Conservation (phyloP, 306 rosid genomes). For the Cucumis cinereus region DNA sequence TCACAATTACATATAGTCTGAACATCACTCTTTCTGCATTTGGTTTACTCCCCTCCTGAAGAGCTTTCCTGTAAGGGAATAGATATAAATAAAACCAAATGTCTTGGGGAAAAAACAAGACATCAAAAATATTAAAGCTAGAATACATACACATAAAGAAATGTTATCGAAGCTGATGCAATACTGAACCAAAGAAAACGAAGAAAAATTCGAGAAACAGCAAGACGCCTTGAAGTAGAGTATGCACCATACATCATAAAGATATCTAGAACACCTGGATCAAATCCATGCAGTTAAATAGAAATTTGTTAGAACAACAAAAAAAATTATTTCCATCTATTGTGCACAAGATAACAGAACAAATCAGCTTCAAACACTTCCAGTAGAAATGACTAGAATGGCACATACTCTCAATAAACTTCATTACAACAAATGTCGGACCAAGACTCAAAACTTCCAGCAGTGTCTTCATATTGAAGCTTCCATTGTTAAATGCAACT, state of each 20-base stretch:
- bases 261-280: conserved; percentile 76
- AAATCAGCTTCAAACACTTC: neutral
- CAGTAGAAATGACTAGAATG: neutral
- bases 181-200: conserved; percentile 74
- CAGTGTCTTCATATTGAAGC: conserved; percentile 51
- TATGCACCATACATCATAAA: conserved; percentile 96
- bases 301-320: neutral
- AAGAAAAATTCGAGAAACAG: conserved; percentile 70
- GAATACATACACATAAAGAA: conserved; percentile 67
- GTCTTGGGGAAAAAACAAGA: neutral
- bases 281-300: neutral
- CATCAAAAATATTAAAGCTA: conserved; percentile 3
- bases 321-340: neutral
- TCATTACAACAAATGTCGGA: conserved; percentile 86
- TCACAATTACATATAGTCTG: conserved; percentile 47
- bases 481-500: conserved; percentile 64
- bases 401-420: conserved; percentile 73
- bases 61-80: conserved; percentile 56
- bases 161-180: conserved; percentile 58
- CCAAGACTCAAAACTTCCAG: conserved; percentile 85
- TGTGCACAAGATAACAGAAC: neutral
- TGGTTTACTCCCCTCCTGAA: conserved; percentile 55
- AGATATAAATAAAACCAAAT: conserved; percentile 13
- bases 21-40: conserved; percentile 32
- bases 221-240: conserved; percentile 56